Base-by-base conservation (phyloP, 345 rosid genomes). In the Bruguiera gymnorhiza region DNA sequence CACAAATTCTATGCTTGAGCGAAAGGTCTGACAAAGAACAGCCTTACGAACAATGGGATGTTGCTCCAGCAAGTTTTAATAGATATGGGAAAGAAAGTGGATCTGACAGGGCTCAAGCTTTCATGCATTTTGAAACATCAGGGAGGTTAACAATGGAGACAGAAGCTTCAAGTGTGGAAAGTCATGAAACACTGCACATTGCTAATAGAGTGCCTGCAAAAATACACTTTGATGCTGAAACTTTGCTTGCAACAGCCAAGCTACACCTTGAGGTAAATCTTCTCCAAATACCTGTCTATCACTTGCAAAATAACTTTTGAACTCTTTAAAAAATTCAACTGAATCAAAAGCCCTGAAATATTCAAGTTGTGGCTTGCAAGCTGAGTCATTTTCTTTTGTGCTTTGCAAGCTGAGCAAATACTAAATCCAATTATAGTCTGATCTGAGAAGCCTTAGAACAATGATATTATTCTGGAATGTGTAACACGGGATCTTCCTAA, bases 191-290 rank as follows among this genome's bases (percentile, higher is more conserved):
- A 34, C 55, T 76, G 21, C 63, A 73, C 64, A 29, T 84, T 72
- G 43, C 83, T 55, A 69, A 68, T 68, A 86, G 77, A 78, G 89
- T 71, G 67, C 62, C 72, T n/a, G 62, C 29, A 31, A 70, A 81
- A 71, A 71, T 55, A 34, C 9, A 34, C 61, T 43, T 70, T 77
- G 67, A 31, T 21, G 36, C 64, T 21, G 75, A 78, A 46, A 72
- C 76, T 51, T 65, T 69, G 70, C 67, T 64, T 55, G 69, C 36
- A 24, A 59, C 77, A 59, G 32, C 78, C 43, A 69, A 67, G 71
- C 69, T 46, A 39, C 65, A 46, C 34, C 20, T 69, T 51, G 75
- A 88, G 93, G 93, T 88, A 75, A 79, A 57, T 62, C 65, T 67
- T 71, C 53, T 63, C 62, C 43, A 51, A 23, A 18, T 51, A 65